Evolutionary conservation across 73 alveolate species (phyloP).

Genomic region (Stentor roeselii): DNA sequence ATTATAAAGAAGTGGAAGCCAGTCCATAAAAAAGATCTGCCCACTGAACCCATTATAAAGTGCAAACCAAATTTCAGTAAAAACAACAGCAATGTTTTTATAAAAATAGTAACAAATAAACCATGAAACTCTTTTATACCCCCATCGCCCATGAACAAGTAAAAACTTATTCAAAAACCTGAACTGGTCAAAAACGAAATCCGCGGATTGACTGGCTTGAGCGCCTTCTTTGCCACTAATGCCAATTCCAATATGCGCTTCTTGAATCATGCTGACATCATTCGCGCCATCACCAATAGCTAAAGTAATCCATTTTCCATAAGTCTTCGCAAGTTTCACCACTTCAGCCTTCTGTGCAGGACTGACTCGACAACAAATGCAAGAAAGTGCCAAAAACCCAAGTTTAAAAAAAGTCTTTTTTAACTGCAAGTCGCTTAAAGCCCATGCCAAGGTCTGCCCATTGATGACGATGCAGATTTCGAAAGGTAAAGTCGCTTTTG

Average conservation of each 20-base stretch:
- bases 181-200: conserved; percentile 87
- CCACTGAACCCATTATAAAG: conserved; percentile 91
- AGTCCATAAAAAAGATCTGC: conserved; percentile 90
- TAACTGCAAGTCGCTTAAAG: conserved; percentile 10
- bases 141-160: conserved; percentile 93
- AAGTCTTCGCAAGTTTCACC: conserved; percentile 77
- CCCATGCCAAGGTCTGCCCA: conserved; percentile 20
- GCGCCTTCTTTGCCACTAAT: conserved; percentile 85
- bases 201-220: conserved; percentile 93
- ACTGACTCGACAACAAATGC: conserved; percentile 82
- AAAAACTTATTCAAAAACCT: conserved; percentile 78
- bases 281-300: conserved; percentile 83
- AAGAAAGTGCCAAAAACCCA: conserved; percentile 44
- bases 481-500: background rate
- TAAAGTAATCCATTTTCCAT: conserved; percentile 27
- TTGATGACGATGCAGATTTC: background rate
- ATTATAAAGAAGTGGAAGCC: conserved; percentile 93
- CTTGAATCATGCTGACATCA: conserved; percentile 83
- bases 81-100: conserved; percentile 86
- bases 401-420: conserved; percentile 3
- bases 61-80: conserved; percentile 89
- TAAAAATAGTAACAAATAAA: conserved; percentile 95
- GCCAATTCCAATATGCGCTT: conserved; percentile 90
- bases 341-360: conserved; percentile 94
- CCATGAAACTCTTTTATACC: conserved; percentile 84